Conservation (phyloP, 2,329 filamentous ascomycete species). For the Sporothrix pseudoabietina region DNA sequence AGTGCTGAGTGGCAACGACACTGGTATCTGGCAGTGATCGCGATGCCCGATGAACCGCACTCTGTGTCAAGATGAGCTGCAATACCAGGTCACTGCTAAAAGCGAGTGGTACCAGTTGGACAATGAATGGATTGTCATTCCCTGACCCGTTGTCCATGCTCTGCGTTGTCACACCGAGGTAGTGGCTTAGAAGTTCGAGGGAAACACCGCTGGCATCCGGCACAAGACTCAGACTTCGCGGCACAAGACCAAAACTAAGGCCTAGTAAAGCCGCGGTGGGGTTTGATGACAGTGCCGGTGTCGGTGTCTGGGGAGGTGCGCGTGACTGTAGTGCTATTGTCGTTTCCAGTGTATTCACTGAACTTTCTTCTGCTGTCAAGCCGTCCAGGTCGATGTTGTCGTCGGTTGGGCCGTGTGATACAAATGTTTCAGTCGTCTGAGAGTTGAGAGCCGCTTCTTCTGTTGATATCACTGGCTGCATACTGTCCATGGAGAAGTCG, state of each 20-base stretch:
- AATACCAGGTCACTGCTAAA: background rate
- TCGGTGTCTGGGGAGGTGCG: too few relatives aligned
- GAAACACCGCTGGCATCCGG: constrained; percentile 39
- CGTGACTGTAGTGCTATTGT: too few relatives aligned
- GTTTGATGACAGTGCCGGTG: too few relatives aligned
- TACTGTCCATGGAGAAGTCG: background rate
- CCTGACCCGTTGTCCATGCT: constrained; percentile 52
- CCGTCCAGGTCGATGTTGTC: too few relatives aligned
- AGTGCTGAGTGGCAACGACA: background rate
- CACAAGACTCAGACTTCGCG: constrained; percentile 19
- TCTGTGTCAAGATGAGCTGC: background rate
- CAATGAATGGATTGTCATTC: background rate
- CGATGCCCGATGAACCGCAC: background rate
- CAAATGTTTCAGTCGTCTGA: too few relatives aligned
- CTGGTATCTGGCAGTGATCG: background rate
- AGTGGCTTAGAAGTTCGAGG: constrained; percentile 51
- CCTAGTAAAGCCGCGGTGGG: too few relatives aligned
- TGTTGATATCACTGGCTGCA: background rate
- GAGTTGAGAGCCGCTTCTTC: too few relatives aligned
- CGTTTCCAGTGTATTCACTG: too few relatives aligned
- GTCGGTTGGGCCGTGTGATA: too few relatives aligned
- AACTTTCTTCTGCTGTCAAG: too few relatives aligned
- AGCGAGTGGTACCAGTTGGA: background rate
- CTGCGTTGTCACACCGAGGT: constrained; percentile 48
- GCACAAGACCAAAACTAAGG: background rate